Percentiles rank a stretch among this genome's conserved stretches.
These are phyloP conservation scores for Pythium aquatile DNA, from an alignment of 352 stramenopile species.

Conservation along the genomic window DNA sequence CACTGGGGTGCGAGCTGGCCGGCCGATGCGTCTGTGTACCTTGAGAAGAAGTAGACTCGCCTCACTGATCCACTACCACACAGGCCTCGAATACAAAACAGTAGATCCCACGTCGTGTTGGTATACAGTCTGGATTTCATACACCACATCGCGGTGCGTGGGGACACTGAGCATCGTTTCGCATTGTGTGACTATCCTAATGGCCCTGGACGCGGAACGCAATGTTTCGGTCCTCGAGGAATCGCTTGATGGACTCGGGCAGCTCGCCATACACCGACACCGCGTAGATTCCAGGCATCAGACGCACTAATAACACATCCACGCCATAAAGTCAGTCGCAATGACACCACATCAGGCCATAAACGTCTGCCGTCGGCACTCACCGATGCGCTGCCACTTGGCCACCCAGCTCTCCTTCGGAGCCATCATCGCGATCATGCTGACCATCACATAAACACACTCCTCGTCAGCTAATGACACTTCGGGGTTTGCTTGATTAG, in stretches of 20 bases:
- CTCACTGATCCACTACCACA: background rate
- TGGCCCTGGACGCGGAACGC: constrained; percentile 68
- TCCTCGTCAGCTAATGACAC: background rate
- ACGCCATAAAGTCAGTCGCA: background rate
- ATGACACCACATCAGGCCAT: background rate
- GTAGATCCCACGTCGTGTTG: background rate
- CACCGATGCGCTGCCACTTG: constrained; percentile 88
- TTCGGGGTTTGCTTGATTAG: no score
- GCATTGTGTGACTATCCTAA: constrained; percentile 2
- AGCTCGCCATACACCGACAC: constrained; percentile 85
- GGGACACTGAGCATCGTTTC: background rate
- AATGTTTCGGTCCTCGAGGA: constrained; percentile 87
- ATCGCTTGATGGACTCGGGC: constrained; percentile 86
- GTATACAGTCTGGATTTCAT: background rate
- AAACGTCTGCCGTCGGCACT: background rate
- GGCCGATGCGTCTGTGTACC: constrained; percentile 60
- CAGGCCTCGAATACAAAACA: background rate
- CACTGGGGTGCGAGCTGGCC: constrained; percentile 82
- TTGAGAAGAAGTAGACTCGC: constrained; percentile 22
- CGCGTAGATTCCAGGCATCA: constrained; percentile 85
- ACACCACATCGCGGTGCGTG: background rate
- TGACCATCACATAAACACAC: constrained; percentile 17
- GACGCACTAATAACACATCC: constrained; percentile 40
- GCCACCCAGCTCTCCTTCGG: constrained; percentile 88
- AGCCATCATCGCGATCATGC: constrained; percentile 90